Percentiles rank a stretch among this genome's conserved stretches.
Conservation (phyloP, 1,139 yeast genomes). For the Scheffersomyces illinoinensis region DNA sequence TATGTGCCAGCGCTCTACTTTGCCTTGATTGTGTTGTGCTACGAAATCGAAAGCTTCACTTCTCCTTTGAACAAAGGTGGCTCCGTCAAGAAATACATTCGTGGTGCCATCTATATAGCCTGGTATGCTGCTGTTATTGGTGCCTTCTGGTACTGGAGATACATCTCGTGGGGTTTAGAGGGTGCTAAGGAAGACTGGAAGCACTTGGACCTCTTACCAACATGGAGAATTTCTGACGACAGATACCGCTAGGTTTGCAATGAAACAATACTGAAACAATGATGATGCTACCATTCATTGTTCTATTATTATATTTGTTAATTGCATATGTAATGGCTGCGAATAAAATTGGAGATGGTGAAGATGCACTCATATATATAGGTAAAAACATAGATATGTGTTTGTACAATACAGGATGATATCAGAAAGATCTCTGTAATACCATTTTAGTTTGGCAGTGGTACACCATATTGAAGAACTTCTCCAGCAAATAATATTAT, state of each 20-base stretch:
- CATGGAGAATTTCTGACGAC: conserved; percentile 64
- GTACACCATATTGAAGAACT: too few species aligned
- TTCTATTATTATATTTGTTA: not conserved
- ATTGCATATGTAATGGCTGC: not conserved
- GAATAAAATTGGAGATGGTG: not conserved
- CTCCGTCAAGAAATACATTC: conserved; percentile 22
- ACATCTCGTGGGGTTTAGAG: conserved; percentile 86
- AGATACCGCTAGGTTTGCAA: conserved; percentile 18
- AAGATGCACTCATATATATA: not conserved
- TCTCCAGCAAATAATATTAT: not conserved
- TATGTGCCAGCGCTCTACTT: conserved; percentile 95
- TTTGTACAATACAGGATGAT: not conserved
- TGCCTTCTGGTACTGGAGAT: conserved; percentile 71
- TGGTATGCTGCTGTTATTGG: conserved; percentile 62
- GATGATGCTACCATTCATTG: not conserved
- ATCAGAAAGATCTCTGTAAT: not conserved
- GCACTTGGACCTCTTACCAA: conserved; percentile 70
- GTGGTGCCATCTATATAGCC: conserved; percentile 35
- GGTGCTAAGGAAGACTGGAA: conserved; percentile 71
- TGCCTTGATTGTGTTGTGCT: conserved; percentile 82
- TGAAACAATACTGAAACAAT: not conserved
- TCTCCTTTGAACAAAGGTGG: conserved; percentile 35
- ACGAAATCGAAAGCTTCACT: conserved; percentile 68
- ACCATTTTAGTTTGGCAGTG: too few species aligned
- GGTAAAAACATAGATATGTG: not conserved